Percentiles rank a stretch among this genome's conserved stretches.
Evolutionary conservation across 371 early-diverging fungal species (phyloP).

Genomic region (Entomophthora muscae): DNA sequence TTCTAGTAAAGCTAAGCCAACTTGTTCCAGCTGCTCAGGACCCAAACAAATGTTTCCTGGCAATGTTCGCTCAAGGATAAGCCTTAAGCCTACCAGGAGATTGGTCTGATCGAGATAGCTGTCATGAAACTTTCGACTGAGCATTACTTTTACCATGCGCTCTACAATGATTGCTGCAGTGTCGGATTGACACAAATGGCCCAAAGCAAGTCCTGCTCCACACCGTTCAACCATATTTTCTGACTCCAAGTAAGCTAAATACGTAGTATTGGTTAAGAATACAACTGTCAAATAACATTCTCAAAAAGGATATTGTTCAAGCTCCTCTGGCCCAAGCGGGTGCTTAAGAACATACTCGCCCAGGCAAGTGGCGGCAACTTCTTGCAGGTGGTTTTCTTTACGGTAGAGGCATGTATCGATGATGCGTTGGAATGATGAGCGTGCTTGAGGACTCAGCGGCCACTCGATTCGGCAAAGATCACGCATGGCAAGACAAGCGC

Average conservation of each 20-base stretch:
- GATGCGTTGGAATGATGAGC: background rate
- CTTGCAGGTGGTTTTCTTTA: background rate
- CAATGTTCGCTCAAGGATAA: background rate
- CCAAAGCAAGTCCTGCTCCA: background rate
- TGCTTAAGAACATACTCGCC: background rate
- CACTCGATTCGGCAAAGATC: constrained; percentile 21
- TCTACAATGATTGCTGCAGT: background rate
- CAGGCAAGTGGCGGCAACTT: background rate
- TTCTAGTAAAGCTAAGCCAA: background rate
- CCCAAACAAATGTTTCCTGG: background rate
- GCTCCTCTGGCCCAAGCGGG: background rate
- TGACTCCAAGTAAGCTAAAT: background rate
- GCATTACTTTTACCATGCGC: background rate
- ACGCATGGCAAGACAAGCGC: constrained; percentile 28
- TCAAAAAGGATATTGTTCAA: background rate
- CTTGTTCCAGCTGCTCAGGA: background rate
- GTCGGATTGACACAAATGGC: background rate
- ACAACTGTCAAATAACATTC: background rate
- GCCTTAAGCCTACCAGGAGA: background rate
- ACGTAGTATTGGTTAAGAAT: background rate
- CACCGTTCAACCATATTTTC: background rate
- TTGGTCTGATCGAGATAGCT: background rate
- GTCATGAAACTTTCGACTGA: background rate
- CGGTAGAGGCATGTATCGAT: background rate
- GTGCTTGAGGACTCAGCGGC: constrained; percentile 9